A percentile compares a stretch with the other conserved stretches of the same genome.
phyloP scores from a whole-genome alignment of 495 filamentous ascomycete species.

The Penicillium taxi region DNA sequence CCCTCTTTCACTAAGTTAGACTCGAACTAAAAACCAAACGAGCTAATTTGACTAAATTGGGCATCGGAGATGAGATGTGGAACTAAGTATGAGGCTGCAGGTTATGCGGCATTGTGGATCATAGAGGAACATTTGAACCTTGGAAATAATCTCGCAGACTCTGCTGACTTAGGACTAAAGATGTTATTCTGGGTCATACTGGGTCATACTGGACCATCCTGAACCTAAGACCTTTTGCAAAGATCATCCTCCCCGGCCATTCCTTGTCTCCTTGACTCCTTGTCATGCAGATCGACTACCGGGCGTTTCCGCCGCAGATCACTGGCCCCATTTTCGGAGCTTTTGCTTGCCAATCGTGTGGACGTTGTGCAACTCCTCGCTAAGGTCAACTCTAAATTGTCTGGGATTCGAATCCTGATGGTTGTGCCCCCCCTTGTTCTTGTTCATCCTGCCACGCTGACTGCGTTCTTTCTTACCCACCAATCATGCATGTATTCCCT shows the following conservation, averaged over 20 bases:
- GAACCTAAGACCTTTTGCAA: background rate
- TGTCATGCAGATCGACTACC: slow-evolving; percentile 25
- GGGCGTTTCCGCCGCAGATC: slow-evolving; percentile 38
- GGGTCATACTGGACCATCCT: background rate
- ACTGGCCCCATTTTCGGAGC: slow-evolving; percentile 23
- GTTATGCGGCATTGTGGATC: too few relatives aligned
- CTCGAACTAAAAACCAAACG: too few relatives aligned
- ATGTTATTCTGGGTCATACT: too few relatives aligned
- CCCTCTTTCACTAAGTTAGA: too few relatives aligned
- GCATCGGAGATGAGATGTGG: slow-evolving; percentile 10
- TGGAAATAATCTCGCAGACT: too few relatives aligned
- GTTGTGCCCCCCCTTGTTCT: background rate
- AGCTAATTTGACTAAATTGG: too few relatives aligned
- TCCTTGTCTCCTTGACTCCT: background rate
- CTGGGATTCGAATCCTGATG: slow-evolving; percentile 1
- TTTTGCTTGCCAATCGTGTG: slow-evolving; percentile 30
- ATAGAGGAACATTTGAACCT: too few relatives aligned
- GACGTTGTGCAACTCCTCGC: slow-evolving; percentile 23
- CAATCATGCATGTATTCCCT: slow-evolving; percentile 2
- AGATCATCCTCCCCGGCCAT: slow-evolving; percentile 2
- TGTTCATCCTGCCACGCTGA: background rate
- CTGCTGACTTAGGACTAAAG: too few relatives aligned
- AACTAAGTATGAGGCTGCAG: too few relatives aligned
- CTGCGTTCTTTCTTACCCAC: background rate
- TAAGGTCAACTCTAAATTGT: slow-evolving; percentile 21